Percentiles rank a stretch among this genome's conserved stretches.
Evolutionary conservation across 2,329 filamentous ascomycete species (phyloP).

Genomic region (Fusarium sp.): DNA sequence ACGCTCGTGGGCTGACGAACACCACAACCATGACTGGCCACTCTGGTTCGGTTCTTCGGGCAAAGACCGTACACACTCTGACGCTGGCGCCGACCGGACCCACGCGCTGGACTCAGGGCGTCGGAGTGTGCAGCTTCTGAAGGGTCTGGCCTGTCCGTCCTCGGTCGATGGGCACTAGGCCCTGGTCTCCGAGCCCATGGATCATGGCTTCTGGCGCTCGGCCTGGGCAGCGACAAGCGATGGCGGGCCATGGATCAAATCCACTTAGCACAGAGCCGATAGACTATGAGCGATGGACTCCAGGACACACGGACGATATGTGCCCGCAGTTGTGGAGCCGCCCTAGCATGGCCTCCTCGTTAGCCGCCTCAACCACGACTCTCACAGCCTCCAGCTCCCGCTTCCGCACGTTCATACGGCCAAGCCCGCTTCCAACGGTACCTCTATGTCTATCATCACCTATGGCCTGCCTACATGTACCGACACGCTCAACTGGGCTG

Average conservation of each 20-base stretch:
- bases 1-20: conserved; percentile 41
- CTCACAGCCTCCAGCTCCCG: conserved; percentile 7
- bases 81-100: conserved; percentile 26
- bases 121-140: conserved; percentile 19
- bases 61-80: conserved; percentile 33
- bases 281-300: conserved; percentile 8
- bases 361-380: conserved; percentile 31
- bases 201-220: conserved; percentile 11
- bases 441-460: conserved; percentile 1
- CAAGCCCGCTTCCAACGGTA: conserved; percentile 4
- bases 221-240: conserved; percentile 6
- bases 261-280: conserved; percentile 10
- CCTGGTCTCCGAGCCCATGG: conserved; percentile 35
- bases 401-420: conserved; percentile 11
- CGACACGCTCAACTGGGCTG: not conserved
- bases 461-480: not conserved
- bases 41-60: conserved; percentile 26
- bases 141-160: conserved; percentile 25
- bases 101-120: conserved; percentile 30
- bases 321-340: conserved; percentile 12
- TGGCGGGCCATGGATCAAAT: not conserved
- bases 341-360: conserved; percentile 11
- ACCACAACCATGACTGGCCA: conserved; percentile 39
- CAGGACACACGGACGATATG: conserved; percentile 17
- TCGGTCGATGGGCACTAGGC: conserved; percentile 31